Percentiles rank a stretch among this genome's conserved stretches.
These are phyloP conservation scores for Sporisorium sorghi DNA, from an alignment of 1,284 basidiomycete genomes.

Conservation along the genomic window DNA sequence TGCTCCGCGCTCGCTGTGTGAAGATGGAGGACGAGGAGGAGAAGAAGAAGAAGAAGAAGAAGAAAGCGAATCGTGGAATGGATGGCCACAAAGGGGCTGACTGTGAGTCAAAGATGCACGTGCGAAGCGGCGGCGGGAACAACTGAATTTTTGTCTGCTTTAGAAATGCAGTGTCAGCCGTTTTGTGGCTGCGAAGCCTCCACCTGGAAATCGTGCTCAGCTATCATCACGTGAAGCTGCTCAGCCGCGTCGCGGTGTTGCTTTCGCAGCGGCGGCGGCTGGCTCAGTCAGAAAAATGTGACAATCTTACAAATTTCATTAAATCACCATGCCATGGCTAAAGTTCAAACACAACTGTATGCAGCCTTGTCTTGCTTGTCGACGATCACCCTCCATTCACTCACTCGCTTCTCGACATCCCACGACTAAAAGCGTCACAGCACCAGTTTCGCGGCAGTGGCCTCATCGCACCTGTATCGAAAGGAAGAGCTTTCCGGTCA, in stretches of 20 bases:
- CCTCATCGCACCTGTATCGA: not conserved
- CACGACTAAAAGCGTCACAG: not conserved
- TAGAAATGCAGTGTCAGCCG: not conserved
- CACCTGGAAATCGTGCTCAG: constrained; percentile 22
- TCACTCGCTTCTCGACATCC: not conserved
- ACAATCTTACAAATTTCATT: constrained; percentile 6
- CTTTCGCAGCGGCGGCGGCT: not conserved
- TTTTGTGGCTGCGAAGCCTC: constrained; percentile 13
- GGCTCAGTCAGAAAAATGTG: not conserved
- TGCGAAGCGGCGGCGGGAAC: not conserved
- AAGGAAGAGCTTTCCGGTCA: not conserved
- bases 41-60: constrained; percentile 7
- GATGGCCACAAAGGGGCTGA: not conserved
- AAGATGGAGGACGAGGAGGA: constrained; percentile 5
- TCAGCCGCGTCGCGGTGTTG: constrained; percentile 51
- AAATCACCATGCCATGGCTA: too few species aligned
- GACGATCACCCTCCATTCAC: constrained; percentile 1
- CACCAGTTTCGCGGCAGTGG: not conserved
- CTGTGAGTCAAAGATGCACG: constrained; percentile 1
- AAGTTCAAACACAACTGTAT: not conserved
- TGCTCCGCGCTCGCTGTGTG: too few species aligned
- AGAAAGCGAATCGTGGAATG: not conserved
- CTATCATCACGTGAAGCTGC: constrained; percentile 42
- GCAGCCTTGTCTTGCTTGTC: not conserved
- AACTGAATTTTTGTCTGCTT: not conserved